Conservation (phyloP, 2,329 filamentous ascomycete genomes). For the Fusarium secorum region DNA sequence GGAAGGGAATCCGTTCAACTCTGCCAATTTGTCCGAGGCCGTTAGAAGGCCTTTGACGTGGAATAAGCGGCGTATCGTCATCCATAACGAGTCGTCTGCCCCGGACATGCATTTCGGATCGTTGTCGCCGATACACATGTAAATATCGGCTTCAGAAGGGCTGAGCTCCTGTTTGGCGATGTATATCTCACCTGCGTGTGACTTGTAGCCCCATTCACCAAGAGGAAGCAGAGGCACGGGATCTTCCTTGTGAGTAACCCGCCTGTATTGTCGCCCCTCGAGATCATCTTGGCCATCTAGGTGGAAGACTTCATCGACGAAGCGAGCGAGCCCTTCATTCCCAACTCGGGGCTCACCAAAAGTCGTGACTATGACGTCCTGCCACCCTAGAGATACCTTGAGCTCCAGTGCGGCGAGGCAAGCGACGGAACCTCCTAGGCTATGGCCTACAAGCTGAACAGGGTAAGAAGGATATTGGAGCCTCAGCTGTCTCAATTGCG, state of each 20-base stretch:
- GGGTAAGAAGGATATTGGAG: constrained; percentile 73
- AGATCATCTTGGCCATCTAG: constrained; percentile 47
- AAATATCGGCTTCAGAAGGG: constrained; percentile 73
- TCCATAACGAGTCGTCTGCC: constrained; percentile 52
- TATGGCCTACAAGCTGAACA: constrained; percentile 86
- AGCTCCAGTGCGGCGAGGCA: constrained; percentile 87
- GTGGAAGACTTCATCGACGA: constrained; percentile 62
- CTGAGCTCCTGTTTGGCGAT: constrained; percentile 77
- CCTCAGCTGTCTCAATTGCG: constrained; percentile 67
- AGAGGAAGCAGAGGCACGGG: constrained; percentile 89
- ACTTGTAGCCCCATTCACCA: constrained; percentile 84
- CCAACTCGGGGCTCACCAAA: constrained; percentile 85
- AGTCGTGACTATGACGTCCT: constrained; percentile 80
- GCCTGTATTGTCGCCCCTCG: constrained; percentile 64
- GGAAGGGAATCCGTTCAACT: constrained; percentile 60
- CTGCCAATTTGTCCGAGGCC: constrained; percentile 26
- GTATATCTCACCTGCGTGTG: constrained; percentile 88
- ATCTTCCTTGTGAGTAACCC: constrained; percentile 86
- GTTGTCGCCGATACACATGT: constrained; percentile 72
- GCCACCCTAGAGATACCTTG: constrained; percentile 73
- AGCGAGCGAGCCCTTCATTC: constrained; percentile 63
- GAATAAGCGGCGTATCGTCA: constrained; percentile 39
- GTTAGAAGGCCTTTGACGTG: constrained; percentile 36
- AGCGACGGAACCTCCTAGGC: constrained; percentile 90
- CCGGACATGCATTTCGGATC: constrained; percentile 77